phyloP scores from a whole-genome alignment of 2,329 filamentous ascomycete genomes.

The Exophiala viscosa region DNA sequence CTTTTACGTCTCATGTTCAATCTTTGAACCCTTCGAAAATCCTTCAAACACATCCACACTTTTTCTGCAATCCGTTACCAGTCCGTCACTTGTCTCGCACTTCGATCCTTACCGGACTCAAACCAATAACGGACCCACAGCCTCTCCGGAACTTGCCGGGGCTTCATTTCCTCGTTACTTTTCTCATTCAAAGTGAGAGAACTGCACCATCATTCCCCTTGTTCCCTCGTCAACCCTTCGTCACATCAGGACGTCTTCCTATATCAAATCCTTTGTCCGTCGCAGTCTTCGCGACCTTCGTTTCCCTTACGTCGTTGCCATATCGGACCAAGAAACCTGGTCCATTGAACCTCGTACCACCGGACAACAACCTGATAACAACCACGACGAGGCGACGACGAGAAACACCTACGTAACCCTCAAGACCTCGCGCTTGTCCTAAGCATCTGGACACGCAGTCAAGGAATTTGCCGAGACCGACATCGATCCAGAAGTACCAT shows the following conservation, averaged over 20 bases:
- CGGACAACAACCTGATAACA: too few species aligned
- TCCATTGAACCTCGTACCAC: too few species aligned
- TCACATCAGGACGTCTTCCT: background rate
- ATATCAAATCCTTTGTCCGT: too few species aligned
- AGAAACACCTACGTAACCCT: background rate
- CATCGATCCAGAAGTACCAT: background rate
- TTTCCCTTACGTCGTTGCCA: too few species aligned
- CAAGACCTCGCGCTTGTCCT: background rate
- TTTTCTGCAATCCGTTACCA: background rate
- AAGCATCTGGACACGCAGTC: background rate
- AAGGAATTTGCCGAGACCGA: background rate
- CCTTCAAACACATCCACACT: too few species aligned
- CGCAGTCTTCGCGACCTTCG: too few species aligned
- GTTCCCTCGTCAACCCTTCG: background rate
- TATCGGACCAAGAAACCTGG: too few species aligned
- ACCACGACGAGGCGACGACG: too few species aligned
- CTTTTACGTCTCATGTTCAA: too few species aligned
- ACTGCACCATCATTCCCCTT: background rate
- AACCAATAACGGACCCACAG: background rate
- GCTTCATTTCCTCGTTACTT: conserved; percentile 6
- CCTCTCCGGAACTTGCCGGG: conserved; percentile 1
- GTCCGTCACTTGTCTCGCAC: background rate
- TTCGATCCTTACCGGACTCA: background rate
- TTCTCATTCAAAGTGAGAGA: background rate
- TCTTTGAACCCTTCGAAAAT: too few species aligned